These are phyloP conservation scores for Fusarium transvaalense DNA, from an alignment of 2,329 filamentous ascomycete species.

Conservation along the genomic window DNA sequence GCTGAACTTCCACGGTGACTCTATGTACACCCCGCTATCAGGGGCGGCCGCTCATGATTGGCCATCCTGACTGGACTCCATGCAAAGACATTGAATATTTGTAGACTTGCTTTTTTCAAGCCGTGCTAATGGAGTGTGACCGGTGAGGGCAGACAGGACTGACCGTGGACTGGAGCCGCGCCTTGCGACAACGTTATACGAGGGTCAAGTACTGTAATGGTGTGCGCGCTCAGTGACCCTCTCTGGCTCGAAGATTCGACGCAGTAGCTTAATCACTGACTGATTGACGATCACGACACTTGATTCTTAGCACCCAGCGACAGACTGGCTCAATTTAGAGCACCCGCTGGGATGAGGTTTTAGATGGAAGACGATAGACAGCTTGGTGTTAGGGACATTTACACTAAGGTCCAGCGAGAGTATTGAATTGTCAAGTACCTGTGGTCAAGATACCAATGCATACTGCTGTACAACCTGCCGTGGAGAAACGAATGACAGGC, in stretches of 20 bases:
- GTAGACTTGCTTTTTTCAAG: slow-evolving; percentile 40
- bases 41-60: slow-evolving; percentile 41
- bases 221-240: background rate
- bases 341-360: slow-evolving; percentile 16
- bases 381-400: slow-evolving; percentile 11
- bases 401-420: slow-evolving; percentile 23
- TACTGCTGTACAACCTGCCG: slow-evolving; percentile 20
- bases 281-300: background rate
- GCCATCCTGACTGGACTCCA: slow-evolving; percentile 26
- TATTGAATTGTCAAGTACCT: background rate
- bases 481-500: slow-evolving; percentile 23
- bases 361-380: slow-evolving; percentile 16
- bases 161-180: slow-evolving; percentile 17
- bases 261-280: background rate
- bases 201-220: background rate
- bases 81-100: slow-evolving; percentile 31
- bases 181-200: slow-evolving; percentile 21
- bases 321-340: slow-evolving; percentile 13
- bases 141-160: slow-evolving; percentile 9
- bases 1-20: slow-evolving; percentile 19
- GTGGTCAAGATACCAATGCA: slow-evolving; percentile 12
- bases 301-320: slow-evolving; percentile 12
- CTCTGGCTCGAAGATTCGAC: background rate
- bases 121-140: slow-evolving; percentile 6
- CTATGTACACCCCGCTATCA: slow-evolving; percentile 32